Base-by-base conservation (phyloP, 495 filamentous ascomycete genomes). In the Tuber calosporum region DNA sequence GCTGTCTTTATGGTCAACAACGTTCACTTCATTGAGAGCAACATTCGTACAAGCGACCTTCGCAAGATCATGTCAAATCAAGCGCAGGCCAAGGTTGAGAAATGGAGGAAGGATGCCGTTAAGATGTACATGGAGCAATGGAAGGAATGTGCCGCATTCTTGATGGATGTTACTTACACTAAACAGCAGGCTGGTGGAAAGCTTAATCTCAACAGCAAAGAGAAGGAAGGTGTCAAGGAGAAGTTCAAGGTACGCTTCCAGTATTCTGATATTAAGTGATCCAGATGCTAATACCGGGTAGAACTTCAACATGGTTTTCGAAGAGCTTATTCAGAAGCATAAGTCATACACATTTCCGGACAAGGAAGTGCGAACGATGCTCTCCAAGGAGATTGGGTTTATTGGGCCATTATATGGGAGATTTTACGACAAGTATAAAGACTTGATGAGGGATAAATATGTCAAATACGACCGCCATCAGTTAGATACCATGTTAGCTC, bases 351-450 rank as follows among this genome's bases (percentile, higher is more conserved):
- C 86, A 75, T 94, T 94, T 88, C 83, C 83, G 66, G 95, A 99
- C 84, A 86, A 89, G 40, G 95, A 98, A 82, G 94, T 99, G 66
- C 86, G 92, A 69, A 85, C 86, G 68, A 88, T 89, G 83, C 85
- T 98, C 75, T 88, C 87, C 20, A 89, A 90, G 76, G 94, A 97
- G 80, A 89, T 97, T 73, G 88, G 88, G 69, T 91, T 96, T 82
- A 90, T 98, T 66, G 94, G 97, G 84, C 93, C 96, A 67, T 86
- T 99, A 26, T 99, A 99, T 85, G 89, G 89, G 69, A 88, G 96
- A 19, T 99, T 98, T 84, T 97, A 93, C 86, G 96, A 98, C 84
- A 89, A 94, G 30, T 99, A 99, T 83, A 94, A 97, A 82, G 95
- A 98, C 84, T 87, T 97, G 77, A 96, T 98, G 83, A 97, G 95